Evolutionary conservation across 139 green algal genomes (phyloP), one percentile per base, ranked within the genome.

Genomic region (Auxenochlorella protothecoides): DNA sequence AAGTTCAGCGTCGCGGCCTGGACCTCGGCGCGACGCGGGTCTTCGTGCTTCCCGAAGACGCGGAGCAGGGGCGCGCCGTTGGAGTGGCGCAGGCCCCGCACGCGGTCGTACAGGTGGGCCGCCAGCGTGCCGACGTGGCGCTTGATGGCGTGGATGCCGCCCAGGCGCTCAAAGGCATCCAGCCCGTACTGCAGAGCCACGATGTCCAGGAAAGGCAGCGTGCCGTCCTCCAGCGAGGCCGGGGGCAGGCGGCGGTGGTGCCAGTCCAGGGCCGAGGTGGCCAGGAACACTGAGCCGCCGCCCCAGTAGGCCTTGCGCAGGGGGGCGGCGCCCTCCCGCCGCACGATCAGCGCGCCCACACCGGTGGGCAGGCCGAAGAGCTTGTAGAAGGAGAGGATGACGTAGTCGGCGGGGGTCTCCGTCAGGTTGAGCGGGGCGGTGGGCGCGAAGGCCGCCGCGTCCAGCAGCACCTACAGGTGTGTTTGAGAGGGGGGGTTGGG

Each of bases 311-410:
- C 72, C 61, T 76, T 55, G 5, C 63, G 52, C 15, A 79, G 61
- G 2, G 69, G 55, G 3, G 71, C 51, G 3, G 70, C 56, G 65
- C 56, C n/a, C 6, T 79, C 76, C 15, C 55, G 69, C 27, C 79
- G 68, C 7, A 80, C 61, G 4, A 69, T 68, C 27, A 72, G 68
- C 6, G 68, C 70, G 12, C 83, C 83, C 14, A 88, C 54, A 54
- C 82, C 86, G 3, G 87, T 89, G 27, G 87, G 87, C 73, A 85
- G 92, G 6, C 86, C 87, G 67, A 92, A 92, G 75, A 92, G 89
- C 72, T 83, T 86, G 75, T 79, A 80, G 72, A 93, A 93, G 12
- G 79, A 85, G 10, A 93, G 66, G 15, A 77, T 56, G 44, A 91
- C 85, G 77, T 90, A 93, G 75, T 93, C 87, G 53, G 85, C 78